Conservation (phyloP, 2,329 filamentous ascomycete species). For the Pseudopithomyces maydicus region DNA sequence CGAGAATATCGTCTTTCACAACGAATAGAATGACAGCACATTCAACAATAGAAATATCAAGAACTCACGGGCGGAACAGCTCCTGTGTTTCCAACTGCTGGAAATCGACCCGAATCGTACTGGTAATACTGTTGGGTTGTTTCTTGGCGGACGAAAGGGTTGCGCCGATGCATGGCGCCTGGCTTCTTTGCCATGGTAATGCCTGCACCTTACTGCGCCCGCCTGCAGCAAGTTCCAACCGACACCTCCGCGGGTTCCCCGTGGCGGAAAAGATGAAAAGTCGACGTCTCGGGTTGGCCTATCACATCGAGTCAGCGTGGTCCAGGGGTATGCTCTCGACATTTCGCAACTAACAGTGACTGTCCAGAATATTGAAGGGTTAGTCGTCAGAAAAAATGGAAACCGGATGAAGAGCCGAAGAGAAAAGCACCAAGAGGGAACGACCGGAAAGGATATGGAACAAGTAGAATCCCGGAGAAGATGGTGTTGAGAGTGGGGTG, state of each 20-base stretch:
- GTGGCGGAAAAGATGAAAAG: neutral
- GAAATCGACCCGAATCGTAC: neutral
- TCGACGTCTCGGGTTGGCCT: neutral
- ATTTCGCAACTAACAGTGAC: neutral
- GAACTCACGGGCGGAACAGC: conserved; percentile 5
- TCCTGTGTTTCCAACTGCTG: neutral
- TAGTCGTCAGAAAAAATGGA: neutral
- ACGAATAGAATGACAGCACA: too few relatives aligned
- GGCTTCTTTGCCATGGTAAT: conserved; percentile 11
- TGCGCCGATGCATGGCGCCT: neutral
- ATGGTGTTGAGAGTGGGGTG: neutral
- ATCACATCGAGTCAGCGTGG: neutral
- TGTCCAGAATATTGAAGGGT: neutral
- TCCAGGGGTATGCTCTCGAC: neutral
- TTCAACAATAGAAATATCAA: too few relatives aligned
- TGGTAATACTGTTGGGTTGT: neutral
- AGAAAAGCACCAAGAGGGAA: neutral
- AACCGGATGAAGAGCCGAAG: neutral
- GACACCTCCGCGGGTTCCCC: neutral
- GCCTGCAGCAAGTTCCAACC: neutral
- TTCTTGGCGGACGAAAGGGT: neutral
- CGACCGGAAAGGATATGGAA: neutral
- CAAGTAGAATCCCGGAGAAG: neutral
- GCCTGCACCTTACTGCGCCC: conserved; percentile 3
- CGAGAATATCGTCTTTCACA: too few relatives aligned